A percentile compares a stretch with the other conserved stretches of the same genome.
Conservation (phyloP, 2,329 filamentous ascomycete species). For the Aspergillus brasiliensis region DNA sequence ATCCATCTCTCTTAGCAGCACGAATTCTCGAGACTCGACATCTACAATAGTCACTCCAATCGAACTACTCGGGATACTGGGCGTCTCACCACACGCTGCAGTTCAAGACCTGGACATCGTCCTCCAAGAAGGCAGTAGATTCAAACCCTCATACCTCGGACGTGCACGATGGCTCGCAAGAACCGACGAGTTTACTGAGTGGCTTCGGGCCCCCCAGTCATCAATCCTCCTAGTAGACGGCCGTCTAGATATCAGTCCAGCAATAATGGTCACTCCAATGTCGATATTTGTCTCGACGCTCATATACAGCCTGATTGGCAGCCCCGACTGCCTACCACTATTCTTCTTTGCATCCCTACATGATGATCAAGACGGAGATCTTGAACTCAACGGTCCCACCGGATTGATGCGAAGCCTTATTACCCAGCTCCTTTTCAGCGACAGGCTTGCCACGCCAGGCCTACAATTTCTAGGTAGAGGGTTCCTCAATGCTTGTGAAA, state of each 20-base stretch:
- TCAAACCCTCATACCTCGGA: neutral
- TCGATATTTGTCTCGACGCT: neutral
- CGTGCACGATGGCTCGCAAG: neutral
- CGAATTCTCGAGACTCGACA: neutral
- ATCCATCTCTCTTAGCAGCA: neutral
- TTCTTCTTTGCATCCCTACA: neutral
- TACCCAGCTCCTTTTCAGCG: neutral
- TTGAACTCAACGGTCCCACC: neutral
- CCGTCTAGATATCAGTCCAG: neutral
- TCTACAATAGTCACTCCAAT: neutral
- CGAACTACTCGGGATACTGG: neutral
- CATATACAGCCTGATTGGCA: neutral
- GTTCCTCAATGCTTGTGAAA: neutral
- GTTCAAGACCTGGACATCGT: neutral
- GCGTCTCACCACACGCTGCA: neutral
- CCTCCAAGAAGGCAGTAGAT: neutral
- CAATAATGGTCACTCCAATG: neutral
- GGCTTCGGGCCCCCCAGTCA: neutral
- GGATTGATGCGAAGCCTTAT: neutral
- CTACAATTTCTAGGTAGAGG: neutral
- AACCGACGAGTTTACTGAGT: neutral
- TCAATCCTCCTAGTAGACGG: neutral
- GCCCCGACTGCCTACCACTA: neutral
- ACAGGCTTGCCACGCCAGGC: neutral
- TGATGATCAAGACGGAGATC: neutral